These are phyloP conservation scores for Hanseniaspora jakobsenii DNA, from an alignment of 805 yeast genomes.

Conservation along the genomic window DNA sequence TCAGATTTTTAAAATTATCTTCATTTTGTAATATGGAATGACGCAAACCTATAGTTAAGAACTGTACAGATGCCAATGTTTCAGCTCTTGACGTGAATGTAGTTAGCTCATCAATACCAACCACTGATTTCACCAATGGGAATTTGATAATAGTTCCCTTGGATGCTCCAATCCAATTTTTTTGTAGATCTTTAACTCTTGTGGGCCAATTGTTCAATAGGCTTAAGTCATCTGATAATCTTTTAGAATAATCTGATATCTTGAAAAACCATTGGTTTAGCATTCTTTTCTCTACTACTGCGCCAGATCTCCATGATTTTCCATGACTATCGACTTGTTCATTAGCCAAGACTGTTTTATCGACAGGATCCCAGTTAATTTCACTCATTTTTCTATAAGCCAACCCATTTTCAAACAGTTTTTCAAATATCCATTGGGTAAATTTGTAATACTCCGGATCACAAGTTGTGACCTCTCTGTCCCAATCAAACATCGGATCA, in stretches of 20 bases:
- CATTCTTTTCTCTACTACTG: conserved; percentile 68
- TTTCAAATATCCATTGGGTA: conserved; percentile 77
- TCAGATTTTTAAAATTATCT: conserved; percentile 37
- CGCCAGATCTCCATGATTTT: conserved; percentile 94
- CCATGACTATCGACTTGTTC: conserved; percentile 93
- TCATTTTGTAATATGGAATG: conserved; percentile 46
- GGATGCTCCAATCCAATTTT: conserved; percentile 87
- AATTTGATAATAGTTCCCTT: conserved; percentile 64
- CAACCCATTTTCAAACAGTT: conserved; percentile 59
- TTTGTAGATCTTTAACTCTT: conserved; percentile 81
- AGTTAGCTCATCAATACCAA: conserved; percentile 25
- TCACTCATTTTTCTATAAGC: conserved; percentile 81
- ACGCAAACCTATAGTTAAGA: conserved; percentile 59
- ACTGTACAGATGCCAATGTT: conserved; percentile 73
- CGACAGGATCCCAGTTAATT: conserved; percentile 97
- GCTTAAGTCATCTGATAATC: conserved; percentile 51
- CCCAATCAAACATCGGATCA: conserved; percentile 90
- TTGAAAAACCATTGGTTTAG: conserved; percentile 90
- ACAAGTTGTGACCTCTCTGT: conserved; percentile 75
- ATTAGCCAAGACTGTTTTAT: conserved; percentile 85
- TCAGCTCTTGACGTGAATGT: conserved; percentile 87
- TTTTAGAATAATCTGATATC: conserved; percentile 69
- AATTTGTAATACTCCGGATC: conserved; percentile 78
- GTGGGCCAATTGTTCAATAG: conserved; percentile 68
- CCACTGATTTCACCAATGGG: conserved; percentile 21